Percentiles rank a stretch among this genome's conserved stretches.
These are phyloP conservation scores for Cladophialophora chaetospira DNA, from an alignment of 2,329 filamentous ascomycete genomes.

Conservation along the genomic window DNA sequence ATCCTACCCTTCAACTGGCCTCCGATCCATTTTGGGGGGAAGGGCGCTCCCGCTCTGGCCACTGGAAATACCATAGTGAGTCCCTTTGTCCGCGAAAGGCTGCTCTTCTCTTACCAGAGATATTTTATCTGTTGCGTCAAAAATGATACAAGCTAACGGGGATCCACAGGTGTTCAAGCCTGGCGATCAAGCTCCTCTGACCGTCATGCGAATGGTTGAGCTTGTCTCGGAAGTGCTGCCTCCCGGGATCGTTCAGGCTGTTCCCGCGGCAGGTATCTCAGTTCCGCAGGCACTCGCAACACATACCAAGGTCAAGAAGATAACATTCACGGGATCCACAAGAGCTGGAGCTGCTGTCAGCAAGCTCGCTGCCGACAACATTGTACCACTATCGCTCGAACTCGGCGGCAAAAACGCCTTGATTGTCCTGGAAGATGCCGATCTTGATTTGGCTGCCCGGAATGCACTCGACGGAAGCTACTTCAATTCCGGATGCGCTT, in stretches of 20 bases:
- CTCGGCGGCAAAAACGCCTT: conserved; percentile 79
- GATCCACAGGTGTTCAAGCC: too few relatives aligned
- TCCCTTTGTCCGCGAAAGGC: too few relatives aligned
- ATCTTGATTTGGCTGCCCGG: conserved; percentile 68
- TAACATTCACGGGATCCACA: conserved; percentile 77
- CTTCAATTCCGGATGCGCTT: conserved; percentile 29
- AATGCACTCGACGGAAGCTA: conserved; percentile 20
- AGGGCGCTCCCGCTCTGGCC: conserved; percentile 38
- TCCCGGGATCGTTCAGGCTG: conserved; percentile 37
- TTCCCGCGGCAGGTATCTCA: conserved; percentile 68
- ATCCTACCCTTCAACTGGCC: conserved; percentile 63
- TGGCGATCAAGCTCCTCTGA: conserved; percentile 39
- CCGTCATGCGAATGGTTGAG: conserved; percentile 34
- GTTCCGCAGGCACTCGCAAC: not conserved
- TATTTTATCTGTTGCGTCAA: too few relatives aligned
- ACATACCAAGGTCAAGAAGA: conserved; percentile 70
- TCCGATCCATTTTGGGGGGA: conserved; percentile 46
- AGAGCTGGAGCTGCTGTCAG: conserved; percentile 70
- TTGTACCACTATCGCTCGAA: conserved; percentile 80
- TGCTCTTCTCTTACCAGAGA: too few relatives aligned
- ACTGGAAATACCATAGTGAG: conserved; percentile 42
- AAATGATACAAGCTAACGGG: too few relatives aligned
- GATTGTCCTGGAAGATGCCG: conserved; percentile 77
- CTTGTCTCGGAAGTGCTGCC: conserved; percentile 39
- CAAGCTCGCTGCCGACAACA: conserved; percentile 66